Evolutionary conservation across 148 eudicot genomes (phyloP).

Genomic region (Beta vulgaris): DNA sequence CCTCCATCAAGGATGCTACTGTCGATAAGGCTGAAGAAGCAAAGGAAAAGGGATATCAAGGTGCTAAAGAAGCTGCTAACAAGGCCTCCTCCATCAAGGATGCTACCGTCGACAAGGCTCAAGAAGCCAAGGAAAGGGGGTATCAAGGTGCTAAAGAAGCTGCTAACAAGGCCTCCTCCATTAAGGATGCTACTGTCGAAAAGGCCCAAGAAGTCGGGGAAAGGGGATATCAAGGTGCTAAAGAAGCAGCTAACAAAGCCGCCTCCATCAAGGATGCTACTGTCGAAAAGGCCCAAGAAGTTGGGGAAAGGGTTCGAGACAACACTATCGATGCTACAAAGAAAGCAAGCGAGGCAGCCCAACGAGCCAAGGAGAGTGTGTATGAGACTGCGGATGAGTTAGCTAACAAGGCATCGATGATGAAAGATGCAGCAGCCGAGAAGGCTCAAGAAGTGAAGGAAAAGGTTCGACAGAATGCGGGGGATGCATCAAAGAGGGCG

Average conservation of each 20-base stretch:
- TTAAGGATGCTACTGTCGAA: background rate
- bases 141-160: background rate
- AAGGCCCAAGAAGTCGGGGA: constrained; percentile 8
- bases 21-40: too few relatives aligned
- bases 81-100: too few relatives aligned
- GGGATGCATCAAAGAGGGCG: background rate
- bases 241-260: constrained; percentile 3
- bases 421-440: constrained; percentile 9
- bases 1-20: too few relatives aligned
- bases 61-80: background rate
- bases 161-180: background rate
- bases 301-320: background rate
- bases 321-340: background rate
- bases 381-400: background rate
- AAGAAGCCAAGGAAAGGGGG: constrained; percentile 11
- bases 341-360: constrained; percentile 10
- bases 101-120: too few relatives aligned
- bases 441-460: constrained; percentile 9
- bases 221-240: background rate
- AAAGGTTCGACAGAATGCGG: background rate
- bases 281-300: background rate
- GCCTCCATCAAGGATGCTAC: background rate
- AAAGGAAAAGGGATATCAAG: constrained; percentile 4
- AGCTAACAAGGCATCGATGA: background rate
- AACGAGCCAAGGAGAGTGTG: constrained; percentile 1